phyloP scores from a whole-genome alignment of 2,329 filamentous ascomycete genomes.

The Trichophyton verrucosum region DNA sequence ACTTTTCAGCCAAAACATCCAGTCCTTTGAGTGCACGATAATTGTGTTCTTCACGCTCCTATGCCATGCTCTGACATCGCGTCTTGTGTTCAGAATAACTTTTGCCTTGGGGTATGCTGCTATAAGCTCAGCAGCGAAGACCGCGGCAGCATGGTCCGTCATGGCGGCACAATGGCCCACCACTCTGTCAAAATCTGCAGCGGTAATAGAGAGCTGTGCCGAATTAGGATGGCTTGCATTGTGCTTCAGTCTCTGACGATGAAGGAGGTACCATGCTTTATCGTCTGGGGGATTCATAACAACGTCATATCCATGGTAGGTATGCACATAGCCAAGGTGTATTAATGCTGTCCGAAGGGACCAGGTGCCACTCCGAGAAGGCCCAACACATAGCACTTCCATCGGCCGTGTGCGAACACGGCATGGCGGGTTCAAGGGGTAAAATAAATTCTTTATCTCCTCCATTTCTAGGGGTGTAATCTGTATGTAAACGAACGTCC shows the following conservation, averaged over 20 bases:
- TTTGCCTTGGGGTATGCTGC: slow-evolving; percentile 62
- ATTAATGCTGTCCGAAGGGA: slow-evolving; percentile 53
- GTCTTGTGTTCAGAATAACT: slow-evolving; percentile 50
- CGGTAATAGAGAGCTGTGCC: background rate
- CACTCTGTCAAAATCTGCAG: background rate
- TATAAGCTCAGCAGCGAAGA: slow-evolving; percentile 57
- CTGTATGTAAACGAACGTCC: too few species aligned
- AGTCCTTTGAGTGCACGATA: background rate
- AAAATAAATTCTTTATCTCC: background rate
- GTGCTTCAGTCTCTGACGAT: slow-evolving; percentile 46
- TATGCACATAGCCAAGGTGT: slow-evolving; percentile 54
- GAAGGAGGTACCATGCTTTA: slow-evolving; percentile 56
- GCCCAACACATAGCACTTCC: background rate
- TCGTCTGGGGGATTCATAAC: slow-evolving; percentile 56
- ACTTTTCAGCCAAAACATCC: background rate
- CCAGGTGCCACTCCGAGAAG: slow-evolving; percentile 1
- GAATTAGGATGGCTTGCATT: background rate
- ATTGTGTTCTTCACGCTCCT: slow-evolving; percentile 21
- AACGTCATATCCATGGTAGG: slow-evolving; percentile 61
- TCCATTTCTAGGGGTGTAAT: background rate
- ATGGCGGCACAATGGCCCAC: slow-evolving; percentile 35
- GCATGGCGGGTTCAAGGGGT: background rate
- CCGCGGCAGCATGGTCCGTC: slow-evolving; percentile 56
- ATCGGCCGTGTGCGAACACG: background rate
- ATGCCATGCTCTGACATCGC: slow-evolving; percentile 53